A percentile compares a stretch with the other conserved stretches of the same genome.
phyloP scores from a whole-genome alignment of 2,329 filamentous ascomycete genomes.

The Blastomyces gilchristii region DNA sequence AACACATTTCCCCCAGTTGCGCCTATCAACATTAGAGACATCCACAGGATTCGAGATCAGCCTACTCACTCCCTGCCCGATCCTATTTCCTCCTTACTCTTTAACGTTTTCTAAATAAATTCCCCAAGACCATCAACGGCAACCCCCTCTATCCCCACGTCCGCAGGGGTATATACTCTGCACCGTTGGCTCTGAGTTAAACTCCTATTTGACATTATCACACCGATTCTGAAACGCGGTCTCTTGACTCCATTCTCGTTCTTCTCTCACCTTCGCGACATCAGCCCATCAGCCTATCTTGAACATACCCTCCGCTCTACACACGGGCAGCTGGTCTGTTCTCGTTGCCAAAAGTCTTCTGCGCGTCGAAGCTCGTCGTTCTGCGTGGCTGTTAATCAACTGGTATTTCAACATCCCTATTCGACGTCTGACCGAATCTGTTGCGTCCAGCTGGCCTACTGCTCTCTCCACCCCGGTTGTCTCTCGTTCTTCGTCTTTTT shows the following conservation, averaged over 20 bases:
- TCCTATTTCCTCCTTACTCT: background rate
- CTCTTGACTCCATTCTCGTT: background rate
- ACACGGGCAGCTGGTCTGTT: constrained; percentile 6
- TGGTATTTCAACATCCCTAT: background rate
- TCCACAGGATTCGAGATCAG: background rate
- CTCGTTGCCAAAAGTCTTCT: background rate
- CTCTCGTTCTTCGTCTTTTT: background rate
- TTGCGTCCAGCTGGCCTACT: background rate
- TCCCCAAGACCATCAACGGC: background rate
- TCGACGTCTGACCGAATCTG: background rate
- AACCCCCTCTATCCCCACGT: background rate
- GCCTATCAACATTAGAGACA: background rate
- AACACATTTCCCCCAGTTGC: background rate
- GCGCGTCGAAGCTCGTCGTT: background rate
- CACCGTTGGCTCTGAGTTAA: background rate
- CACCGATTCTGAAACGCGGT: background rate
- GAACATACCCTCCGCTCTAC: background rate
- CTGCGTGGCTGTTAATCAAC: background rate
- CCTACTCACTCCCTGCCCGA: background rate
- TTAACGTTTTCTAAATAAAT: background rate
- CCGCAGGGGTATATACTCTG: background rate
- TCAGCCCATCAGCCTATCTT: background rate
- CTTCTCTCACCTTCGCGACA: background rate
- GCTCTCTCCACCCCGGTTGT: background rate
- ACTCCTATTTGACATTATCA: background rate